Evolutionary conservation across 225 moss, liverwort and hornwort species (phyloP).

Genomic region (Antitrichia curtipendula): DNA sequence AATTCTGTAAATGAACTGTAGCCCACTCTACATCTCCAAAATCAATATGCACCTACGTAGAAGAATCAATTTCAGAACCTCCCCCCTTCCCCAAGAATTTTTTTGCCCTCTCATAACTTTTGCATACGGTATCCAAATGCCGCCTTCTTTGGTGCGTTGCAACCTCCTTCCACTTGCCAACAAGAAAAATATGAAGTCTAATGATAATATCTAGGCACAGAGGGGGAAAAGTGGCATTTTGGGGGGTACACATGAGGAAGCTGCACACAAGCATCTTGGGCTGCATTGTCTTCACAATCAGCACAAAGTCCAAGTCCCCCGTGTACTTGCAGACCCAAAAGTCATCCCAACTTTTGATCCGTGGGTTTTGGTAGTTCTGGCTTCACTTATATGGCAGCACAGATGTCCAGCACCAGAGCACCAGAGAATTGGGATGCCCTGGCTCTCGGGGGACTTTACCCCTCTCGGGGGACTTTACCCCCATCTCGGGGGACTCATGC

Average conservation of each 20-base stretch:
- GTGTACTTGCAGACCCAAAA: not conserved
- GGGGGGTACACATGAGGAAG: not conserved
- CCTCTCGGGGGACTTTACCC: too few relatives aligned
- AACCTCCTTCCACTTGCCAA: not conserved
- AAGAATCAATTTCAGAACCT: not conserved
- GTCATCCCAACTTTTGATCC: not conserved
- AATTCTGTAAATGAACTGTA: too few relatives aligned
- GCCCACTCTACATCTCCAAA: not conserved
- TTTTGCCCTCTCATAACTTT: not conserved
- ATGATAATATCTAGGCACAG: too few relatives aligned
- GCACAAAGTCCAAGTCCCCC: not conserved
- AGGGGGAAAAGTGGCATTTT: fast-evolving
- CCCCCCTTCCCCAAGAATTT: too few relatives aligned
- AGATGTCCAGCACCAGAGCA: not conserved
- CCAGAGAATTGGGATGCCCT: not conserved
- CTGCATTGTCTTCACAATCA: not conserved
- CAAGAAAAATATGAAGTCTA: too few relatives aligned
- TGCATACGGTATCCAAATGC: not conserved
- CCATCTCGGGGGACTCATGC: too few relatives aligned
- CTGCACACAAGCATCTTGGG: not conserved
- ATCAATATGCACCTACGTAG: not conserved
- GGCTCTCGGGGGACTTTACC: too few relatives aligned
- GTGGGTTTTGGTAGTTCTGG: too few relatives aligned
- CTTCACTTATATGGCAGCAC: not conserved
- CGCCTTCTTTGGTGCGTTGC: fast-evolving